Base-by-base conservation (phyloP, 306 rosid species). In the Fragaria nilgerrensis region DNA sequence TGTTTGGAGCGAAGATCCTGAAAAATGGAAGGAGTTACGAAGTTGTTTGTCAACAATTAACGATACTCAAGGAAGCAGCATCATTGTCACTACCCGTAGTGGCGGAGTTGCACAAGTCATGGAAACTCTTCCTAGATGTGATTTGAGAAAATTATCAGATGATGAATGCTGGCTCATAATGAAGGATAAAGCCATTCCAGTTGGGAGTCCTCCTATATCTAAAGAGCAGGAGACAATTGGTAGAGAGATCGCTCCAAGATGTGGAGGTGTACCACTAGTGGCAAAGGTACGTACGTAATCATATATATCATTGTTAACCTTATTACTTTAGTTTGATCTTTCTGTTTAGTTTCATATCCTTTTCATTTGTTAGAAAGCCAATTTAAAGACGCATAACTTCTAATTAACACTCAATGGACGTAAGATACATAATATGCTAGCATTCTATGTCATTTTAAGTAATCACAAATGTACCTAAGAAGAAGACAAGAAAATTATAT, bases 41-140 rank as follows among this genome's bases (percentile, higher is more conserved):
- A 39, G 20, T 7, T 48, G 77, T 61, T 78, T 78, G 77, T n/a
- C 27, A 20, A 34, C 22, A 11, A 12, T 71, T 0, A 14, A 2
- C 16, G 29, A 22, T 61, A 71, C 13, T 9, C 14, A 5, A 14
- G 82, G 77, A 70, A 71, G 37, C 68, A 55, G 19, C 23, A 29
- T 78, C 53, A 47, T 78, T 45, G 65, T 71, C 27, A 78, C 82
- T 16, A 72, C 77, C 0, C 44, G 82, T 12, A 78, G 68, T 32
- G 70, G 1, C 69, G 7, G 9, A 14, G 68, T 63, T 29, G 44
- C 23, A 34, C 6, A 61, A 15, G 19, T 27, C n/a, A 61, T 61
- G 67, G 67, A 61, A 17, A 27, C 39, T 2, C n/a, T 64, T 17
- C 68, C 68, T 15, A 64, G 43, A 3, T 64, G 69, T 34, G 69